Base-by-base conservation (phyloP, 305 asterid species). In the Solanum chacoense region DNA sequence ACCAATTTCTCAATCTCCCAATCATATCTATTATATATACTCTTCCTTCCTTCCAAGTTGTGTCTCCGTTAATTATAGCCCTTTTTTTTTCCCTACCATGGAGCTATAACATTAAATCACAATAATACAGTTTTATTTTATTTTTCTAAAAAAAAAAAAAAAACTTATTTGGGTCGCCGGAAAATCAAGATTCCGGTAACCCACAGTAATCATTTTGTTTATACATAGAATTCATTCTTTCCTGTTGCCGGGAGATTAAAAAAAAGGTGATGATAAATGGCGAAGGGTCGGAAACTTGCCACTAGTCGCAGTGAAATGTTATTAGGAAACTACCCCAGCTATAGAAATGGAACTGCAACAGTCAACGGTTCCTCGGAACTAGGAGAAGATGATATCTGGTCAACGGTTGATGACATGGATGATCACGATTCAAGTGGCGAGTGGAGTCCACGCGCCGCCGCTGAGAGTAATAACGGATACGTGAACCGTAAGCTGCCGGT, bases 371-470 rank as follows among this genome's bases (percentile, higher is more conserved):
- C 92, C 8, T 63, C 97, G 36, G 99, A 97, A 92, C 91, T 97
- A 36, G 91, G 93, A 77, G 99, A 97, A 86, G 98, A 93, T 24
- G 99, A 97, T 59, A 94, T 97, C 16, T 97, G 99, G 99, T 91
- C 96, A 24, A 92, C 87, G 83, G 92, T 87, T 10, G 98, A 94
- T 10, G 92, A 89, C 76, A 78, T 91, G 45, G 93, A 89, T 1
- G 92, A 91, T 88, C 84, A 88, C 22, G 90, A 24, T 86, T 42
- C 89, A 1, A 34, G 12, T 0, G 77, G 89, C n/a, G 97, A 88
- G 65, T 94, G 95, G 94, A 86, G 80, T 65, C 89, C 97, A 91
- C 94, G 91, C 91, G 93, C 97, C 89, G 29, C 93, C 91, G 3
- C 87, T 0, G 95, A 89, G 85, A 88, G 92, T 55, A 89, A 79